Evolutionary conservation across 257 asterid species (phyloP).

Genomic region (Solanum corneliomulleri): DNA sequence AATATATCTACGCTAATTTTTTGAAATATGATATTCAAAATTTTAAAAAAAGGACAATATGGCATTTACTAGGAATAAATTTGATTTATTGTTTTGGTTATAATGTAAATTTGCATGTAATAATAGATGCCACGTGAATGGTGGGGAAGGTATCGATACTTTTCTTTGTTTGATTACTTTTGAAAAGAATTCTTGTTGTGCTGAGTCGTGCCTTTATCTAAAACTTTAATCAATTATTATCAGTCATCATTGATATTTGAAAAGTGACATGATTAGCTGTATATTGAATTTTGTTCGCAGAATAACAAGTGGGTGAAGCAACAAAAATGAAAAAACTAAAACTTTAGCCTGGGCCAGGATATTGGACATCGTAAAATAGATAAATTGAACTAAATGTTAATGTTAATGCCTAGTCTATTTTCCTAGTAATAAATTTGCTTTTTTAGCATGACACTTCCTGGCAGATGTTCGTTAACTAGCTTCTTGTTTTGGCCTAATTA

Average conservation of each 20-base stretch:
- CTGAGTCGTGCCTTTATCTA: not conserved
- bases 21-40: no score
- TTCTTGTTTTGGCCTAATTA: not conserved
- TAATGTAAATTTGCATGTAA: not conserved
- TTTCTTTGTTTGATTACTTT: not conserved
- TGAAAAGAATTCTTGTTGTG: not conserved
- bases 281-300: not conserved
- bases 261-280: not conserved
- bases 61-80: not conserved
- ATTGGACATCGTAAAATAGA: not conserved
- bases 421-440: not conserved
- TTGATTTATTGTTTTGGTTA: no score
- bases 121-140: not conserved
- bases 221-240: not conserved
- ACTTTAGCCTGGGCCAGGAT: not conserved
- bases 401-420: not conserved
- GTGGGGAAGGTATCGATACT: not conserved
- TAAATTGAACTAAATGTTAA: not conserved
- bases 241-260: not conserved
- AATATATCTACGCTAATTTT: no score
- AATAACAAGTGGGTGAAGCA: not conserved
- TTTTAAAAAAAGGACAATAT: no score
- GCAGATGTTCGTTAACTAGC: not conserved
- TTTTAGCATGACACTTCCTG: not conserved
- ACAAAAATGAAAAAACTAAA: not conserved